phyloP scores from a whole-genome alignment of 768 basidiomycete genomes.

The Tylopilus balloui region DNA sequence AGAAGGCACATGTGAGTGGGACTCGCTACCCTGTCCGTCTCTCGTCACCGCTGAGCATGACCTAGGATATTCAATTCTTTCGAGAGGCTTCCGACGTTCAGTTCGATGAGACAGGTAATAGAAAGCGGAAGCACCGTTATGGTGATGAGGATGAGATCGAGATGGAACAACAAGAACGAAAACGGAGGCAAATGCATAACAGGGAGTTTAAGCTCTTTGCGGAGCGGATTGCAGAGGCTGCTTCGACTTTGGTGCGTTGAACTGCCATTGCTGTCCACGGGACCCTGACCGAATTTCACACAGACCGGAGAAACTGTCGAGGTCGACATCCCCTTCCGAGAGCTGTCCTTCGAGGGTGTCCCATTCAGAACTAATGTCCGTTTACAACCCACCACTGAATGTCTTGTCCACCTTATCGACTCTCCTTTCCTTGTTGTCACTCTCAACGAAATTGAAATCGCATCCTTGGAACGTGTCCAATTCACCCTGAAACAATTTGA shows the following conservation, averaged over 20 bases:
- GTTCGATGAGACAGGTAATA: slow-evolving; percentile 99
- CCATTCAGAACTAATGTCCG: slow-evolving; percentile 94
- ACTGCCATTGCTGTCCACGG: not conserved
- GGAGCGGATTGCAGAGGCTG: slow-evolving; percentile 85
- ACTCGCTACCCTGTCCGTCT: not conserved
- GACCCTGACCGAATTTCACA: not conserved
- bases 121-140: slow-evolving; percentile 94
- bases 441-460: slow-evolving; percentile 91
- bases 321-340: slow-evolving; percentile 94
- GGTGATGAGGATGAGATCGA: slow-evolving; percentile 99
- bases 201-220: slow-evolving; percentile 93
- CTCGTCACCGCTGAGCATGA: slow-evolving; percentile 1
- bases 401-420: slow-evolving; percentile 91
- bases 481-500: slow-evolving; percentile 97
- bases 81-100: slow-evolving; percentile 96
- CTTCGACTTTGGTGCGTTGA: slow-evolving; percentile 61
- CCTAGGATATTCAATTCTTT: slow-evolving; percentile 94
- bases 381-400: slow-evolving; percentile 94
- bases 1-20: slow-evolving; percentile 81
- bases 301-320: slow-evolving; percentile 83
- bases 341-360: slow-evolving; percentile 95
- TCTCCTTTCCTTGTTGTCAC: slow-evolving; percentile 96
- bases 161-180: slow-evolving; percentile 95
- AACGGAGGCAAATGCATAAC: slow-evolving; percentile 83
- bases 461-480: slow-evolving; percentile 94